These are phyloP conservation scores for Sphaerostilbella broomeana DNA, from an alignment of 2,329 filamentous ascomycete genomes.

Conservation along the genomic window DNA sequence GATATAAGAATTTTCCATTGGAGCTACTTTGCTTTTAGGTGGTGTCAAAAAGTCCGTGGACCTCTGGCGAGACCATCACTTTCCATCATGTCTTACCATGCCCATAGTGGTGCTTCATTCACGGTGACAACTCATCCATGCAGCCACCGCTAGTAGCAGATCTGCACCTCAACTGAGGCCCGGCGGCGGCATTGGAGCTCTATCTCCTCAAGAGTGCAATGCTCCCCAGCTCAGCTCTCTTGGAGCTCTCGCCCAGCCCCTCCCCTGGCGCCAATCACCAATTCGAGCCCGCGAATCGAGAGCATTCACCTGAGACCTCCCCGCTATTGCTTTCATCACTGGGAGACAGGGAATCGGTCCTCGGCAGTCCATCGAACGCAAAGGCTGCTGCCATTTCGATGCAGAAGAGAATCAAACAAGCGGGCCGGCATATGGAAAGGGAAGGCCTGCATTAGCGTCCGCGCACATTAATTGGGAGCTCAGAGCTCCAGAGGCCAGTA, in stretches of 20 bases:
- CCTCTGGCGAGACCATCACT: constrained; percentile 11
- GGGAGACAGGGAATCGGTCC: constrained; percentile 7
- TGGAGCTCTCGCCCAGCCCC: neutral
- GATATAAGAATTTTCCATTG: too few relatives aligned
- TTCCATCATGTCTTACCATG: neutral
- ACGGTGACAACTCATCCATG: constrained; percentile 13
- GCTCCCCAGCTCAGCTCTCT: neutral
- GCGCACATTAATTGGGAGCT: too few relatives aligned
- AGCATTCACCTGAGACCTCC: constrained; percentile 7
- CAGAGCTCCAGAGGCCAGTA: neutral
- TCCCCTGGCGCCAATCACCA: neutral
- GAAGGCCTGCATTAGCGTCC: constrained; percentile 17
- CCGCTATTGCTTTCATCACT: constrained; percentile 7
- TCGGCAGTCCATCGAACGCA: constrained; percentile 3
- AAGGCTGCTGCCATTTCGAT: too few relatives aligned
- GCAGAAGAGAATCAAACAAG: constrained; percentile 3
- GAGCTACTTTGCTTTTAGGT: too few relatives aligned
- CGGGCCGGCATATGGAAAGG: constrained; percentile 11
- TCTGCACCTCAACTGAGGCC: constrained; percentile 6
- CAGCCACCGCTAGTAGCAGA: constrained; percentile 13
- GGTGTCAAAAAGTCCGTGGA: constrained; percentile 5
- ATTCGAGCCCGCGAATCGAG: constrained; percentile 5
- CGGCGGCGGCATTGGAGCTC: constrained; percentile 3
- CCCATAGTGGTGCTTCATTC: constrained; percentile 1
- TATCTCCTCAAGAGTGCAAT: too few relatives aligned